Conservation (phyloP, 257 asterid species). For the Salvia splendens region DNA sequence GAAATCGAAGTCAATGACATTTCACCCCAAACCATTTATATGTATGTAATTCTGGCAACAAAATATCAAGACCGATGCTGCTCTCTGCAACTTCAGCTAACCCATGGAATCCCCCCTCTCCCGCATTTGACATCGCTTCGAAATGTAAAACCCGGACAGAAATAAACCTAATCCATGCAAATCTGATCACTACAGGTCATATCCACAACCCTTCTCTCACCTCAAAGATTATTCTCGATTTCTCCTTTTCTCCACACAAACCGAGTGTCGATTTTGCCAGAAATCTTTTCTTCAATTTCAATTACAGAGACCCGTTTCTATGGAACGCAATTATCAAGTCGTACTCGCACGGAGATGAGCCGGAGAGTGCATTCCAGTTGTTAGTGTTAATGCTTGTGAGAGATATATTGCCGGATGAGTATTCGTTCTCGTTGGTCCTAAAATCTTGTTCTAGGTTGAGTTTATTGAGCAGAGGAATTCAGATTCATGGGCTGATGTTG, state of each 20-base stretch:
- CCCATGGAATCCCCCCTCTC: slow-evolving; percentile 54
- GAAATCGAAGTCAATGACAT: no score
- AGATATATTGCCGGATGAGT: slow-evolving; percentile 60
- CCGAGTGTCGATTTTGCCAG: slow-evolving; percentile 57
- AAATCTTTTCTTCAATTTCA: slow-evolving; percentile 41
- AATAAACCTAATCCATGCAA: slow-evolving; percentile 61
- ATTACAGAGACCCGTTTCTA: slow-evolving; percentile 53
- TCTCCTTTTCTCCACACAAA: slow-evolving; percentile 47
- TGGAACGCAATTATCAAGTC: slow-evolving; percentile 76
- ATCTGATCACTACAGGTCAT: slow-evolving; percentile 67
- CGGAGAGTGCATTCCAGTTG: slow-evolving; percentile 55
- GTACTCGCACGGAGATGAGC: slow-evolving; percentile 57
- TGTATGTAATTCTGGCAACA: neutral
- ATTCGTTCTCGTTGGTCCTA: slow-evolving; percentile 67
- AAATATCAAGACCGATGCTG: slow-evolving; percentile 41
- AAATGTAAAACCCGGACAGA: slow-evolving; percentile 66
- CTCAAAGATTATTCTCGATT: slow-evolving; percentile 54
- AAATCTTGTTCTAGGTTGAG: slow-evolving; percentile 67
- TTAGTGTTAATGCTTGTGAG: slow-evolving; percentile 69
- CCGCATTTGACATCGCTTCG: slow-evolving; percentile 41
- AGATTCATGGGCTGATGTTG: slow-evolving; percentile 73
- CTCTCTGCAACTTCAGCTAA: slow-evolving; percentile 48
- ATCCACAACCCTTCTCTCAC: slow-evolving; percentile 46
- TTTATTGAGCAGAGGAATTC: slow-evolving; percentile 49
- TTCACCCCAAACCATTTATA: no score